Conservation (phyloP, 2,329 filamentous ascomycete species). For the Colletotrichum graminicola region DNA sequence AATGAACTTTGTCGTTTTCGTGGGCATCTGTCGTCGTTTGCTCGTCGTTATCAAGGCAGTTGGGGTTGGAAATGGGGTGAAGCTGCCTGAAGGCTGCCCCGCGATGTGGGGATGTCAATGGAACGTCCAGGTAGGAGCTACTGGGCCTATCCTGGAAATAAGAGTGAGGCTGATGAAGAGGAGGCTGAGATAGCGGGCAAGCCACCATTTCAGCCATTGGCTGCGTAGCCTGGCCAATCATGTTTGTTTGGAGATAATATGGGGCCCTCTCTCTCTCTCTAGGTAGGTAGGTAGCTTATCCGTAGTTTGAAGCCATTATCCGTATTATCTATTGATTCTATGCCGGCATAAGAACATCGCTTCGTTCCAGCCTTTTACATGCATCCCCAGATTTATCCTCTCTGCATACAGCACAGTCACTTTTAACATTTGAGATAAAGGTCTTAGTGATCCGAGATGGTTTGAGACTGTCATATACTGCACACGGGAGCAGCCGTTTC, state of each 20-base stretch:
- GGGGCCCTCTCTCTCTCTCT: background rate
- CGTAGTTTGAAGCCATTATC: background rate
- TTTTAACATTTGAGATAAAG: background rate
- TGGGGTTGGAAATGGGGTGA: conserved; percentile 5
- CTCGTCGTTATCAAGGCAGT: background rate
- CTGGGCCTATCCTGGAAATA: conserved; percentile 3
- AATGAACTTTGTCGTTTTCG: background rate
- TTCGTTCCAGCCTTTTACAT: background rate
- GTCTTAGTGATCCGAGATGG: conserved; percentile 11
- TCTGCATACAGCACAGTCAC: conserved; percentile 4
- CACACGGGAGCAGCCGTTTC: conserved; percentile 15
- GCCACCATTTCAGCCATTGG: conserved; percentile 27
- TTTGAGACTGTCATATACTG: conserved; percentile 3
- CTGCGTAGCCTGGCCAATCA: conserved; percentile 14
- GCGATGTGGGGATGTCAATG: conserved; percentile 37
- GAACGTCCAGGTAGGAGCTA: conserved; percentile 9
- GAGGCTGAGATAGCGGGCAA: conserved; percentile 28
- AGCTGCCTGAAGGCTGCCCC: conserved; percentile 35
- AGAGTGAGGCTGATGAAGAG: conserved; percentile 29
- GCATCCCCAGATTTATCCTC: background rate
- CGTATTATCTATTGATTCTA: background rate
- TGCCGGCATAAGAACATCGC: background rate
- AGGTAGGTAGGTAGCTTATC: too few species aligned
- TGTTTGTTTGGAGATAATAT: conserved; percentile 1
- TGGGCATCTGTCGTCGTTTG: background rate